Evolutionary conservation across 306 rosid species (phyloP).

Genomic region (Gynostemma pentaphyllum): DNA sequence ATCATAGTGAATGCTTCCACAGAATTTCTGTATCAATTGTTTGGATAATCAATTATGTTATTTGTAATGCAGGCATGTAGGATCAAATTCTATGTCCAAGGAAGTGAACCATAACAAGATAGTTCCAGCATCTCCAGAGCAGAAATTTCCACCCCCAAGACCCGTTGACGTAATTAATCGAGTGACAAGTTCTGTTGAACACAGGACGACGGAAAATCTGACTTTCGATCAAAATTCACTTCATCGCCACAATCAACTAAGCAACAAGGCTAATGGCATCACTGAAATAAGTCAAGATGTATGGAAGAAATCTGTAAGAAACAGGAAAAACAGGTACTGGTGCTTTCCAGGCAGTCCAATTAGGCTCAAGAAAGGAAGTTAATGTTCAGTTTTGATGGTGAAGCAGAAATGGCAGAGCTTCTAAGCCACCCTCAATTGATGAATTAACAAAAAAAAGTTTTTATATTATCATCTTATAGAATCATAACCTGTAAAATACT

Average conservation of each 20-base stretch:
- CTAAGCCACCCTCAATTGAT: slow-evolving; percentile 2
- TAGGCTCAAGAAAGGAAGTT: slow-evolving; percentile 4
- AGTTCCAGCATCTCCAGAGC: slow-evolving; percentile 51
- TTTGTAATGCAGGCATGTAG: slow-evolving; percentile 31
- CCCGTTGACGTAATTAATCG: slow-evolving; percentile 19
- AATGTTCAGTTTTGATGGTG: not conserved
- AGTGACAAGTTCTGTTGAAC: slow-evolving; percentile 18
- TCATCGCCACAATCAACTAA: slow-evolving; percentile 9
- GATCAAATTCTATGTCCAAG: slow-evolving; percentile 30
- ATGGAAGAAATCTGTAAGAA: slow-evolving; percentile 1
- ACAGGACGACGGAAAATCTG: slow-evolving; percentile 8
- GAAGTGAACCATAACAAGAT: slow-evolving; percentile 53
- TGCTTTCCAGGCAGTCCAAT: slow-evolving; percentile 5
- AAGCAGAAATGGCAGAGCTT: slow-evolving; percentile 1
- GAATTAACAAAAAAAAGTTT: not conserved
- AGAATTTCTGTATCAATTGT: not conserved
- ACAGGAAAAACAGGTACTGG: slow-evolving; percentile 2
- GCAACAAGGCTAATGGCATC: slow-evolving; percentile 2
- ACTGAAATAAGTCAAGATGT: slow-evolving; percentile 4
- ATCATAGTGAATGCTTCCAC: not conserved
- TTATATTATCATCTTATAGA: not conserved
- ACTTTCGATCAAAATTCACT: slow-evolving; percentile 15
- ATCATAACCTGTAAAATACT: not conserved
- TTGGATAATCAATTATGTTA: not conserved
- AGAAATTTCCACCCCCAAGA: slow-evolving; percentile 20